These are phyloP conservation scores for Passiflora organensis DNA, from an alignment of 345 rosid genomes.

Conservation along the genomic window DNA sequence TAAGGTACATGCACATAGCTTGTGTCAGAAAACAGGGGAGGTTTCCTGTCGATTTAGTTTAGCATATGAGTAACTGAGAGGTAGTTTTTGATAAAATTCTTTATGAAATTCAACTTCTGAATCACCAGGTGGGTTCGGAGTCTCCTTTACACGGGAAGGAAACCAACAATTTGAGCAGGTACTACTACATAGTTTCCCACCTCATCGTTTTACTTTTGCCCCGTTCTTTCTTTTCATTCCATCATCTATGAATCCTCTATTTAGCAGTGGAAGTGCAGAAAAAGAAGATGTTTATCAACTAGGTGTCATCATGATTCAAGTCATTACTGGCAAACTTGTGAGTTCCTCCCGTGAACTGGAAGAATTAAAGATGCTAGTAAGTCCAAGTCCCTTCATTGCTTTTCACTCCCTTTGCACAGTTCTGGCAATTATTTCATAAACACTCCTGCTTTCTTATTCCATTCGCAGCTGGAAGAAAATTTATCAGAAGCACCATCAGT, in stretches of 20 bases:
- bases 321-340: slow-evolving; percentile 56
- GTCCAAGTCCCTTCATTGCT: background rate
- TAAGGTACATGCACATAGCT: slow-evolving; percentile 33
- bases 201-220: background rate
- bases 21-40: background rate
- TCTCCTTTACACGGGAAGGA: slow-evolving; percentile 29
- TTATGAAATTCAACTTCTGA: background rate
- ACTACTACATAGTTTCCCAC: background rate
- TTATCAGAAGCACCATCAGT: slow-evolving; percentile 55
- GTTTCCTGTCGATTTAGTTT: too few relatives aligned
- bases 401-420: background rate
- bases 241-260: background rate
- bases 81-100: too few relatives aligned
- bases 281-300: slow-evolving; percentile 86
- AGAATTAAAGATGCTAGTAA: slow-evolving; percentile 52
- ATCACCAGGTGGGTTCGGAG: slow-evolving; percentile 49
- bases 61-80: too few relatives aligned
- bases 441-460: background rate
- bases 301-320: slow-evolving; percentile 62
- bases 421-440: background rate
- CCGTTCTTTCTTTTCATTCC: background rate
- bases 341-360: slow-evolving; percentile 46
- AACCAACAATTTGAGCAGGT: slow-evolving; percentile 4
- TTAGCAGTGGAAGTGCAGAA: slow-evolving; percentile 47
- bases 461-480: slow-evolving; percentile 50